Evolutionary conservation across 345 rosid genomes (phyloP).

Genomic region (Aethionema arabicum): DNA sequence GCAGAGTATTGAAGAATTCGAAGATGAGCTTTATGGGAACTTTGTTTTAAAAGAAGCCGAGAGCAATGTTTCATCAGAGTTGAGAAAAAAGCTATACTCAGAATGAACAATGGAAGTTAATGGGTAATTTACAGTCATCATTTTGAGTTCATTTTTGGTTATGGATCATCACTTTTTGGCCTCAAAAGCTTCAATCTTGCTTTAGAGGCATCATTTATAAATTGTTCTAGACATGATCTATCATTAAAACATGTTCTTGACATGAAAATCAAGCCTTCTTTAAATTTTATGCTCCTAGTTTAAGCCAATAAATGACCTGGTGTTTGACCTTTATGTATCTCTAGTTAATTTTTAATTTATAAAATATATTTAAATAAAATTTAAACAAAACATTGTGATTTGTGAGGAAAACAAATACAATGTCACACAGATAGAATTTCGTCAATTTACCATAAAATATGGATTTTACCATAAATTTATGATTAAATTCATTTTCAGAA

Average conservation of each 20-base stretch:
- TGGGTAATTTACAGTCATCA: constrained; percentile 6
- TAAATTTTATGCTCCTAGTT: background rate
- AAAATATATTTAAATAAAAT: too few relatives aligned
- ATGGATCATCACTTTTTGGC: background rate
- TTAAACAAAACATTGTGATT: too few relatives aligned
- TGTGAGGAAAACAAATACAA: too few relatives aligned
- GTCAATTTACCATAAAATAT: too few relatives aligned
- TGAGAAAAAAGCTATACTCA: constrained; percentile 85
- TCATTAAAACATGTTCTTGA: background rate
- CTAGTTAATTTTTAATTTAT: too few relatives aligned
- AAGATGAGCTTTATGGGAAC: constrained; percentile 57
- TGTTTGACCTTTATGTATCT: too few relatives aligned
- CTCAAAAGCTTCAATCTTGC: background rate
- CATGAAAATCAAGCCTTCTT: background rate
- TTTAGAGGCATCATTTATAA: constrained; percentile 1
- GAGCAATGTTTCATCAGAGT: constrained; percentile 73
- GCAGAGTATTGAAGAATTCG: constrained; percentile 28
- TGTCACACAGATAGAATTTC: too few relatives aligned
- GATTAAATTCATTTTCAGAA: too few relatives aligned
- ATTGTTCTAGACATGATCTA: too few relatives aligned
- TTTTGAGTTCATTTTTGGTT: background rate
- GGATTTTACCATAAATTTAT: too few relatives aligned
- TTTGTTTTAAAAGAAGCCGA: constrained; percentile 74
- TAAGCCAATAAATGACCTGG: too few relatives aligned
- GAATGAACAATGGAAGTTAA: constrained; percentile 13